Evolutionary conservation across 208 protist species (phyloP), one percentile per base, ranked within the genome.

Genomic region (Blastocrithidia nonstop): DNA sequence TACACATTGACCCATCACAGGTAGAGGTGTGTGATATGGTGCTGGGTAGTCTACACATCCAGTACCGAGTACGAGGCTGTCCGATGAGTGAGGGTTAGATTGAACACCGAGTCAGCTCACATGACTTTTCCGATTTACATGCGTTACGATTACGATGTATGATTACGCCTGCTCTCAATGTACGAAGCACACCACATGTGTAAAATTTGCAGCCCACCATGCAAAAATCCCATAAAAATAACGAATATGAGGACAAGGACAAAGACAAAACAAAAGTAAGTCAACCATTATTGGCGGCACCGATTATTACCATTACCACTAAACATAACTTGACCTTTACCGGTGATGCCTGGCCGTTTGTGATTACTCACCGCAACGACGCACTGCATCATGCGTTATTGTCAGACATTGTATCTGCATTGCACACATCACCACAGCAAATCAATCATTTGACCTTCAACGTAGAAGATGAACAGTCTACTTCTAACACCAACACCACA

Each of bases 251-350:
- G 29, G 29, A 35, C 29, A 35, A 35, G 11, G n/a, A 35, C 29
- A 35, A 35, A 15, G 29, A 35, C 11, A 35, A 35, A 50, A 9
- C 50, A 70, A 27, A 70, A 76, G 48, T 46, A 55, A 13, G 43
- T 54, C 52, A 49, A 73, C 50, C 60, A 51, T 9, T 64, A 56
- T 51, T 35, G 57, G 43, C 56, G 51, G 2, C 25, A 54, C 1
- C 50, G 65, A 52, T 37, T 45, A n/a, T n/a, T n/a, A n/a, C n/a
- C 13, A 27, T 49, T 21, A 54, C 42, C 28, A 77, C 63, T 1
- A 28, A 31, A 11, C 68, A 70, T 29, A 55, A 61, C 29, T 52
- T 72, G 26, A 51, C 57, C 47, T 78, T 75, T 54, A 63, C 74
- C 41, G 71, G 71, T 6, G 62, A 69, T 19, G 61, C 70, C 46